Percentiles rank a stretch among this genome's conserved stretches.
phyloP scores from a whole-genome alignment of 345 rosid genomes.

The Eucalyptus polybractea region DNA sequence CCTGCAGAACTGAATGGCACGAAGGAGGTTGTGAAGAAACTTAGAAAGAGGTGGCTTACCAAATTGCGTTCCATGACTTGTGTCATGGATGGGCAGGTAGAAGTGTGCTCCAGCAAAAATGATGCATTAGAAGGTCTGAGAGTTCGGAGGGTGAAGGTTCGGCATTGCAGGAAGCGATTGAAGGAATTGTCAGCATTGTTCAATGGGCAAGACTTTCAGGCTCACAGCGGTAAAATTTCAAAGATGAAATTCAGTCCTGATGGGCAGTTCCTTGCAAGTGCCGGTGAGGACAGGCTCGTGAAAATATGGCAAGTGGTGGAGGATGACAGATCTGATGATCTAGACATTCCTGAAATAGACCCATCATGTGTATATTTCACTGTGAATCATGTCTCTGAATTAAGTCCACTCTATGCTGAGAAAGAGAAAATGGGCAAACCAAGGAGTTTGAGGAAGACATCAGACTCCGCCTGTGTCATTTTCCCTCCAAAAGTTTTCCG shows the following conservation, averaged over 20 bases:
- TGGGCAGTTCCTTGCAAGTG: slow-evolving; percentile 74
- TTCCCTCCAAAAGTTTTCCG: slow-evolving; percentile 77
- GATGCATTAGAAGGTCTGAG: slow-evolving; percentile 8
- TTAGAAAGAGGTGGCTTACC: slow-evolving; percentile 49
- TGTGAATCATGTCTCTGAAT: slow-evolving; percentile 52
- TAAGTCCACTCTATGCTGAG: slow-evolving; percentile 47
- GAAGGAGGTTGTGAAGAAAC: slow-evolving; percentile 20
- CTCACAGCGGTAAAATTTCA: slow-evolving; percentile 63
- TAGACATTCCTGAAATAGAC: slow-evolving; percentile 57
- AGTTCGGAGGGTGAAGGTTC: slow-evolving; percentile 60
- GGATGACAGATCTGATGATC: slow-evolving; percentile 48
- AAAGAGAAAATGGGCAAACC: slow-evolving; percentile 33
- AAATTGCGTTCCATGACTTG: slow-evolving; percentile 52
- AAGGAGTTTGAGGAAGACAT: slow-evolving; percentile 47
- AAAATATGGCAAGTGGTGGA: slow-evolving; percentile 63
- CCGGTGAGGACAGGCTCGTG: slow-evolving; percentile 56
- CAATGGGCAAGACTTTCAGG: slow-evolving; percentile 62
- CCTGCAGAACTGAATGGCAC: background rate
- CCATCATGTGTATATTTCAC: slow-evolving; percentile 72
- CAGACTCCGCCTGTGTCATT: slow-evolving; percentile 73
- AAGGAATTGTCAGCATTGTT: slow-evolving; percentile 74
- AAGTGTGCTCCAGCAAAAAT: slow-evolving; percentile 14
- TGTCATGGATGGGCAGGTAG: slow-evolving; percentile 20
- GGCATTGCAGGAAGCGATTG: slow-evolving; percentile 33
- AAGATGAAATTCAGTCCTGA: slow-evolving; percentile 78